Evolutionary conservation across 306 rosid genomes (phyloP), one percentile per base, ranked within the genome.

Genomic region (Hippophae rhamnoides): DNA sequence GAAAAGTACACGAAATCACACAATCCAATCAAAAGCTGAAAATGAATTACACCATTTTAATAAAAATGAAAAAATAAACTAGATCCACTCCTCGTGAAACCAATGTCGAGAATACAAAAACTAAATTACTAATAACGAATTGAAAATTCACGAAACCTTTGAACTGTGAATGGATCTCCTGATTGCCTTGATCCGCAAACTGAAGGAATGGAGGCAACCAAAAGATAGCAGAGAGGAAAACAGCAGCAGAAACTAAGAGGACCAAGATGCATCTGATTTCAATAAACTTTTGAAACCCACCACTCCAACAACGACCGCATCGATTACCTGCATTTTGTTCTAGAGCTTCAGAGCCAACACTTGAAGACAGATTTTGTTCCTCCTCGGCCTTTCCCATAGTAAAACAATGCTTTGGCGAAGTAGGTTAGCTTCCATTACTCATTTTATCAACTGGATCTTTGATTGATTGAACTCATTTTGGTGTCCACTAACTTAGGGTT

Each of bases 341-440:
- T 31, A 72, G 65, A 47, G 67, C 77, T 53, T 63, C 62, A 43
- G 80, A 68, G 65, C 54, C 64, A 40, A 40, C 64, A 54, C 64
- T 49, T 72, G 72, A 66, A n/a, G 75, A 79, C 69, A 51, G 51
- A 38, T 57, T 58, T 54, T 69, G 86, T 27, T 86, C 87, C 53
- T 70, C 92, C 67, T 81, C 92, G 73, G 67, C 59, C 77, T 89
- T 89, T 67, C 97, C 97, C 97, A 89, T 89, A 23, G 79, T 60
- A 53, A 69, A 48, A 76, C 80, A 84, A 76, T 79, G 86, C 75
- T 43, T 6, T 52, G 79, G 56, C 41, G 71, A 68, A 61, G 65
- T 67, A 62, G 73, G 62, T 83, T 74, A 74, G 23, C 57, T 56
- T 65, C 72, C 86, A 83, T 83, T 25, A 6, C 76, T 65, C 48